Evolutionary conservation across 106 monocot genomes (phyloP).

Genomic region (Allium fistulosum): DNA sequence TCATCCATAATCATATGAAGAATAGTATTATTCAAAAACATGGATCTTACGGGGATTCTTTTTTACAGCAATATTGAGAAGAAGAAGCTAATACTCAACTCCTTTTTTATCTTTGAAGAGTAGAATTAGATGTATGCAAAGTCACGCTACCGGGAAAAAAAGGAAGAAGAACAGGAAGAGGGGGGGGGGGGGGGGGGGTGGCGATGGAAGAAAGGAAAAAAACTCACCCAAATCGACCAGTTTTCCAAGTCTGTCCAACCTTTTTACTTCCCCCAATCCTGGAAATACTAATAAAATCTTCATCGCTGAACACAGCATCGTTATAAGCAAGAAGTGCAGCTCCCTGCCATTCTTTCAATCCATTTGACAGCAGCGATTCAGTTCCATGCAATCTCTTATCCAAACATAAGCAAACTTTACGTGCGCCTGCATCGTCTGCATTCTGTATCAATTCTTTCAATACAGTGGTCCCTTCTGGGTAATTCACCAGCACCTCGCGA

Average conservation of each 20-base stretch:
- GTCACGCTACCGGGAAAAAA: not conserved
- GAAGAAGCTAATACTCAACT: too few relatives aligned
- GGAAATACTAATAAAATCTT: conserved; percentile 88
- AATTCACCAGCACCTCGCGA: conserved; percentile 88
- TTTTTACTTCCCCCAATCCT: conserved; percentile 92
- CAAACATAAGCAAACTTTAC: conserved; percentile 76
- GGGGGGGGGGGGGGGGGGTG: too few relatives aligned
- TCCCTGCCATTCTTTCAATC: conserved; percentile 90
- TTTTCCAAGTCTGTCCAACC: conserved; percentile 78
- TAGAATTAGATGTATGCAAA: not conserved
- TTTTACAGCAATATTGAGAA: too few relatives aligned
- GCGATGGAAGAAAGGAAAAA: not conserved
- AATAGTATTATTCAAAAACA: too few relatives aligned
- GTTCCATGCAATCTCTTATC: conserved; percentile 76
- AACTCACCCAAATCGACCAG: conserved; percentile 89
- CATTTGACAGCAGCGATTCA: conserved; percentile 48
- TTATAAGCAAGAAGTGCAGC: conserved; percentile 93
- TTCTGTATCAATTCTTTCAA: conserved; percentile 98
- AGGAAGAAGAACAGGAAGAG: not conserved
- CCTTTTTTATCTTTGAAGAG: too few relatives aligned
- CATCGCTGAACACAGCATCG: conserved; percentile 84
- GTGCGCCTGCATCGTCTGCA: conserved; percentile 96
- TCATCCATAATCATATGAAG: too few relatives aligned
- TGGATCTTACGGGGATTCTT: too few relatives aligned
- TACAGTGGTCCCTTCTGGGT: conserved; percentile 94